phyloP scores from a whole-genome alignment of 2,329 filamentous ascomycete genomes.

The Botrytis fragariae region DNA sequence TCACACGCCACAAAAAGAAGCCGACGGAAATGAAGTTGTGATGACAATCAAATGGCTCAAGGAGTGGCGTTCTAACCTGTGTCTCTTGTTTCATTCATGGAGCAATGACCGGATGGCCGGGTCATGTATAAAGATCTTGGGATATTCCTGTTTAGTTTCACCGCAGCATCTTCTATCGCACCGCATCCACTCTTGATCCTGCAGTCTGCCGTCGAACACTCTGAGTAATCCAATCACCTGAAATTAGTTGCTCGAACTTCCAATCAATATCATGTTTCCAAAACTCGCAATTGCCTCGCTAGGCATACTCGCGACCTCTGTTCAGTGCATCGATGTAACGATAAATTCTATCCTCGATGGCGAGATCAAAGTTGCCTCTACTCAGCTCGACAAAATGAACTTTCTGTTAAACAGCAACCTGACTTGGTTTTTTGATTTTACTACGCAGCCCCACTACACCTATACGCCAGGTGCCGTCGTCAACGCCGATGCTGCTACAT shows the following conservation, averaged over 20 bases:
- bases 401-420: slow-evolving; percentile 43
- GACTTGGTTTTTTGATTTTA: slow-evolving; percentile 51
- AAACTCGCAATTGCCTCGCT: not conserved
- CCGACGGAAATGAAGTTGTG: not conserved
- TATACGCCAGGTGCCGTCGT: slow-evolving; percentile 48
- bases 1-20: not conserved
- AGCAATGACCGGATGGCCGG: not conserved
- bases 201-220: slow-evolving; percentile 3
- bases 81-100: not conserved
- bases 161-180: not conserved
- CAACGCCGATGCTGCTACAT: slow-evolving; percentile 52
- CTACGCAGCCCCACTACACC: slow-evolving; percentile 42
- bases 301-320: slow-evolving; percentile 19
- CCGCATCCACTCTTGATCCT: slow-evolving; percentile 1
- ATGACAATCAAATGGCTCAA: not conserved
- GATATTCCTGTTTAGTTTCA: slow-evolving; percentile 9
- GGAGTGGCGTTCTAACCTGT: not conserved
- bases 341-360: slow-evolving; percentile 42
- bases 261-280: not conserved
- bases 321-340: slow-evolving; percentile 41
- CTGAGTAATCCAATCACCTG: not conserved
- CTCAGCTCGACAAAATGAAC: slow-evolving; percentile 45
- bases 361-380: slow-evolving; percentile 43
- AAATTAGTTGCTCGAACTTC: not conserved
- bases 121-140: slow-evolving; percentile 1